A percentile compares a stretch with the other conserved stretches of the same genome.
Conservation (phyloP, 208 protist species). For the Leishmania major region DNA sequence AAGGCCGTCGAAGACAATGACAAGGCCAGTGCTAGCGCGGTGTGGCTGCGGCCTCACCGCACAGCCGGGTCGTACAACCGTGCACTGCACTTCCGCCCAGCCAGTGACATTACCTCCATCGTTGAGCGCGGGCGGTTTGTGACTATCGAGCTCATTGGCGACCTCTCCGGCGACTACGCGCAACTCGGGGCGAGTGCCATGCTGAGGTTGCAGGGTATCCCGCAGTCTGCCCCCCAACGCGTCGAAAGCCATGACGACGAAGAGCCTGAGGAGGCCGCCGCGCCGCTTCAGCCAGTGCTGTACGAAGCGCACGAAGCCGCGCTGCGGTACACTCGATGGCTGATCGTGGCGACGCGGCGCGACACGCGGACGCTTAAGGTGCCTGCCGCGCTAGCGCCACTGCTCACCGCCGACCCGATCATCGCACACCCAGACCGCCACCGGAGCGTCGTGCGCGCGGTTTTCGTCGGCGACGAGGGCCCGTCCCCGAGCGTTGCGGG, state of each 20-base stretch:
- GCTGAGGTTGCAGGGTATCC: slow-evolving; percentile 21
- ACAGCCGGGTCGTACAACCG: slow-evolving; percentile 46
- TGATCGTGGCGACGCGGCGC: slow-evolving; percentile 57
- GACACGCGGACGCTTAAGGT: slow-evolving; percentile 46
- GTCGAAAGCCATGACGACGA: not conserved
- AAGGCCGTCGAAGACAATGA: not conserved
- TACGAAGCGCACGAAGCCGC: slow-evolving; percentile 60
- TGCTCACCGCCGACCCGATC: slow-evolving; percentile 71
- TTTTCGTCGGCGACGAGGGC: slow-evolving; percentile 20
- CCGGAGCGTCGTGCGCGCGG: slow-evolving; percentile 32
- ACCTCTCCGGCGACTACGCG: slow-evolving; percentile 72
- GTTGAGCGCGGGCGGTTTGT: slow-evolving; percentile 63
- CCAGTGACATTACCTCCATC: slow-evolving; percentile 52
- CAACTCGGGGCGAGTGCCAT: slow-evolving; percentile 56
- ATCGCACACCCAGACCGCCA: slow-evolving; percentile 71
- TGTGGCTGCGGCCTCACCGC: not conserved
- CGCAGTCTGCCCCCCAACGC: not conserved
- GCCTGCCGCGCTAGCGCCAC: slow-evolving; percentile 61
- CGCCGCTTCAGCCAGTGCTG: slow-evolving; percentile 57
- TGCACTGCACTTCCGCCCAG: slow-evolving; percentile 40
- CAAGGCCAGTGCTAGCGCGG: not conserved
- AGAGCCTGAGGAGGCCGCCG: not conserved
- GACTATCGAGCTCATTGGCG: slow-evolving; percentile 80
- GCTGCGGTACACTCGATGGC: slow-evolving; percentile 41
- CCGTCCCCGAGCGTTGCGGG: not conserved